Evolutionary conservation across 495 filamentous ascomycete genomes (phyloP).

Genomic region (Aspergillus sclerotioniger): DNA sequence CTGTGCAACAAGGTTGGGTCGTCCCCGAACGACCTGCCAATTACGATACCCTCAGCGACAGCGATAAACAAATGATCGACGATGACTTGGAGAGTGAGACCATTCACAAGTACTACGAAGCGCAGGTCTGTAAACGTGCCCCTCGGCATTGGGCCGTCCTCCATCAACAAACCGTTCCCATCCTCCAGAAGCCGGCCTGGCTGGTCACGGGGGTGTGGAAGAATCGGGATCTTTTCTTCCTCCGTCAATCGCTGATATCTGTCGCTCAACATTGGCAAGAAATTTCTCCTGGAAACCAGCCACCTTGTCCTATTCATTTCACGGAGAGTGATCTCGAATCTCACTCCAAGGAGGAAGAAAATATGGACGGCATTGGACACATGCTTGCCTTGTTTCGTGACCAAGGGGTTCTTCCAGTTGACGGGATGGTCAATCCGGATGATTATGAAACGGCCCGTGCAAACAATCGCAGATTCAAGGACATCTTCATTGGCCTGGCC

Average conservation of each 20-base stretch:
- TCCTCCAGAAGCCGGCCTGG: slow-evolving; percentile 30
- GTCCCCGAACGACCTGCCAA: slow-evolving; percentile 27
- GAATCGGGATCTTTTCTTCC: slow-evolving; percentile 35
- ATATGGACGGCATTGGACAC: slow-evolving; percentile 23
- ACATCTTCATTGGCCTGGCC: slow-evolving; percentile 25
- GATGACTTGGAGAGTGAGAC: slow-evolving; percentile 27
- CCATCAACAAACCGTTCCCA: slow-evolving; percentile 18
- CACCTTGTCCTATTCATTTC: slow-evolving; percentile 34
- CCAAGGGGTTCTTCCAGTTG: slow-evolving; percentile 26
- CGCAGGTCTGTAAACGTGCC: slow-evolving; percentile 26
- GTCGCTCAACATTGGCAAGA: slow-evolving; percentile 28
- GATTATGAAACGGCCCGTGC: slow-evolving; percentile 21
- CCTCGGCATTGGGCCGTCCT: slow-evolving; percentile 32
- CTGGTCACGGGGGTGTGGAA: slow-evolving; percentile 31
- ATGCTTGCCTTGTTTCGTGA: slow-evolving; percentile 28
- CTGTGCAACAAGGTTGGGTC: slow-evolving; percentile 26
- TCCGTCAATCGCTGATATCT: slow-evolving; percentile 30
- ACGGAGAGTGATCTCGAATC: slow-evolving; percentile 27
- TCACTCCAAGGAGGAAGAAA: slow-evolving; percentile 29
- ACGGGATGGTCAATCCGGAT: slow-evolving; percentile 28
- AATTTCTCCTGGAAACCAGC: slow-evolving; percentile 16
- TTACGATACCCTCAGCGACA: slow-evolving; percentile 24
- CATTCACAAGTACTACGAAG: slow-evolving; percentile 33
- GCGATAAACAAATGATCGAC: slow-evolving; percentile 27
- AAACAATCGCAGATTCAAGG: slow-evolving; percentile 23